phyloP scores from a whole-genome alignment of 2,329 filamentous ascomycete species.

The Penicillium concentricum region DNA sequence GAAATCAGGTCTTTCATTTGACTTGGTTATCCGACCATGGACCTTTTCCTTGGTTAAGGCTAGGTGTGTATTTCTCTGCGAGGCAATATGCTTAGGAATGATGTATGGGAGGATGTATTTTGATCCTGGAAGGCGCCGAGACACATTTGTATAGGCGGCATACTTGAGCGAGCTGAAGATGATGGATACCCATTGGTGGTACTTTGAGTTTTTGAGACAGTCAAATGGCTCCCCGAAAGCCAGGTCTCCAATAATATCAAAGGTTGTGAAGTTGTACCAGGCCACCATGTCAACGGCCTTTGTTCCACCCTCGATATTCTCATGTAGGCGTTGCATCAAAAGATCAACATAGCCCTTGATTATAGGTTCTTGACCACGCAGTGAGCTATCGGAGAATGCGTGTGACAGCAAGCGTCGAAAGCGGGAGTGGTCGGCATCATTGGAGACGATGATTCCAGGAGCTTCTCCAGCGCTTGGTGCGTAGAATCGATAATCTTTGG shows the following conservation, averaged over 20 bases:
- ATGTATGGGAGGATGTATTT: neutral
- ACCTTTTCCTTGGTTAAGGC: constrained; percentile 11
- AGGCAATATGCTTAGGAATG: neutral
- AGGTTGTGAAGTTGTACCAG: constrained; percentile 35
- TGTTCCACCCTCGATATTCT: constrained; percentile 8
- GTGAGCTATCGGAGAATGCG: constrained; percentile 45
- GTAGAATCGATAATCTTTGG: constrained; percentile 23
- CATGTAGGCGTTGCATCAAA: constrained; percentile 28
- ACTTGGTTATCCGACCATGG: constrained; percentile 2
- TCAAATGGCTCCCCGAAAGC: constrained; percentile 33
- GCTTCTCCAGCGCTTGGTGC: neutral
- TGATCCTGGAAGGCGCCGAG: constrained; percentile 6
- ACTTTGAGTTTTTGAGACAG: constrained; percentile 25
- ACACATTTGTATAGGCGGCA: constrained; percentile 7
- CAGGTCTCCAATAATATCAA: constrained; percentile 35
- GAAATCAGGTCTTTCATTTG: constrained; percentile 18
- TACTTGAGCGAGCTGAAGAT: constrained; percentile 5
- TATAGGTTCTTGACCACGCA: constrained; percentile 41
- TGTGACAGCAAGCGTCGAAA: constrained; percentile 36
- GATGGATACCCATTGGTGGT: constrained; percentile 28
- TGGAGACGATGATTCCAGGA: constrained; percentile 15
- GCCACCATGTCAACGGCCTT: constrained; percentile 23
- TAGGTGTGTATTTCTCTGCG: neutral
- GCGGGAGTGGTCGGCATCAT: constrained; percentile 16
- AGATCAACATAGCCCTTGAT: constrained; percentile 33